Base-by-base conservation (phyloP, 108 stramenopile genomes). In the Cyclotella sp. region DNA sequence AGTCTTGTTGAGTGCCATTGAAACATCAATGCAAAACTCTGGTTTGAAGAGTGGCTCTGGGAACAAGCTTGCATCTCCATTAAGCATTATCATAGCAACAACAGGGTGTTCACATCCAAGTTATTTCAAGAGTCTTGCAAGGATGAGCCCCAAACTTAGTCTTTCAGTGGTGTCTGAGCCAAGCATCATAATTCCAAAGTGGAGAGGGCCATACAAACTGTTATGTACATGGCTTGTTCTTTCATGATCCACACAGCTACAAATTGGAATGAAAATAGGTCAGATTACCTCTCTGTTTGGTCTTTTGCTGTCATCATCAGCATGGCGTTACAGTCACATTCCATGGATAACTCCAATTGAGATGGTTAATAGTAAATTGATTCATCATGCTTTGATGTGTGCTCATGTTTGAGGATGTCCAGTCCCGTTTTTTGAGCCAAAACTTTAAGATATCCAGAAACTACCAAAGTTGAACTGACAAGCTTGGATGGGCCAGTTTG, bases 361-460 rank as follows among this genome's bases (percentile, higher is more conserved):
- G n/a, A n/a, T n/a, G n/a, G n/a, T n/a, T n/a, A n/a, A n/a, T n/a
- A n/a, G n/a, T n/a, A n/a, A n/a, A n/a, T n/a, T n/a, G n/a, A n/a
- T n/a, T n/a, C n/a, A n/a, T n/a, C n/a, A n/a, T n/a, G n/a, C n/a
- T n/a, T n/a, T n/a, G n/a, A n/a, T n/a, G n/a, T n/a, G n/a, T n/a
- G n/a, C n/a, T n/a, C 69, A 72, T 64, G 70, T 71, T 24, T 78
- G 77, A 70, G 77, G 77, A 1, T 78, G 77, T 70, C 79, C 79
- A 13, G 41, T 27, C 0, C 64, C 41, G 52, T 70, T 78, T 3
- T 54, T 78, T 9, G 70, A 78, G 16, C 63, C 77, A 47, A 44
- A 34, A 26, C 41, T 76, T 28, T 66, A 76, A 18, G 21, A 54
- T 19, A 54, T 18, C n/a, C 21, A 71, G 60, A 77, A 77, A 44